Conservation (phyloP, 2,329 filamentous ascomycete species). For the Penicillium brevicompactum region DNA sequence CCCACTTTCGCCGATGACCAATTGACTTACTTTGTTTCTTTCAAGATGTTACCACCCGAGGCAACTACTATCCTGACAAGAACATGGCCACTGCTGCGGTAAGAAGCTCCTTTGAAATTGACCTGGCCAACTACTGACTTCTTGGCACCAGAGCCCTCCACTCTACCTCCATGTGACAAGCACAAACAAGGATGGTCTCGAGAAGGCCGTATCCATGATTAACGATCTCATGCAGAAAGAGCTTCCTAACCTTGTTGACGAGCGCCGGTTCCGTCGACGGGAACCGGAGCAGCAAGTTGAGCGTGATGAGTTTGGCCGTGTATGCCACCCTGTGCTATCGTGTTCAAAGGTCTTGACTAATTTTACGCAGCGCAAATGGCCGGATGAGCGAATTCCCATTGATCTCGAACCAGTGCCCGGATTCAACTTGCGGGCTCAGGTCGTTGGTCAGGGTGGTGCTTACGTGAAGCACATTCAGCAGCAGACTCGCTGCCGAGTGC, state of each 20-base stretch:
- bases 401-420: conserved; percentile 86
- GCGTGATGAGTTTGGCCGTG: conserved; percentile 85
- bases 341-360: conserved; percentile 17
- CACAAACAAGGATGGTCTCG: conserved; percentile 86
- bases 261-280: conserved; percentile 83
- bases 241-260: conserved; percentile 90
- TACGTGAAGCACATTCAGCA: conserved; percentile 99
- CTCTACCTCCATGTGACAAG: conserved; percentile 95
- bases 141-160: conserved; percentile 71
- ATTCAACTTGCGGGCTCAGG: conserved; percentile 94
- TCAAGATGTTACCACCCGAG: conserved; percentile 97
- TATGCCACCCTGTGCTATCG: conserved; percentile 44
- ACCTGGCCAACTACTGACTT: not conserved
- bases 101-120: conserved; percentile 44
- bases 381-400: conserved; percentile 91
- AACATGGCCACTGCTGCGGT: conserved; percentile 93
- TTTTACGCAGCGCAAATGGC: conserved; percentile 83
- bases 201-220: conserved; percentile 83
- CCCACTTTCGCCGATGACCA: conserved; percentile 55
- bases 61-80: conserved; percentile 96
- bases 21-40: conserved; percentile 56
- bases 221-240: conserved; percentile 96
- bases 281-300: conserved; percentile 78
- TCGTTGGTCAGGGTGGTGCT: conserved; percentile 89
- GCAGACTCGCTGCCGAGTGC: conserved; percentile 91